Conservation (phyloP, 164 flowering plant genomes). For the Piper longum region DNA sequence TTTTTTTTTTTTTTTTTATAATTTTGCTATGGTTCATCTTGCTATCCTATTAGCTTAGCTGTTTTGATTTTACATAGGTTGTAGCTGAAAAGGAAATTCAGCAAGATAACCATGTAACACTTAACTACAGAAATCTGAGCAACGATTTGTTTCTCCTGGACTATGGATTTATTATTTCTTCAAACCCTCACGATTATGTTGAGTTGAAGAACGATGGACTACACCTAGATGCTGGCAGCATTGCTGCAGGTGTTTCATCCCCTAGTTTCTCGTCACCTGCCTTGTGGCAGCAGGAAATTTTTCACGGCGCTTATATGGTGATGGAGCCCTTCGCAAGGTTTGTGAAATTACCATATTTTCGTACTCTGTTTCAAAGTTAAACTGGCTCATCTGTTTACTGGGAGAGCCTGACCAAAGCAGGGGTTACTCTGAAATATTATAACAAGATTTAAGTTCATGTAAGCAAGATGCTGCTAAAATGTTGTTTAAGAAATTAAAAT, state of each 20-base stretch:
- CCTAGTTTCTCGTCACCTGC: conserved; percentile 72
- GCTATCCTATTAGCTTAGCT: not conserved
- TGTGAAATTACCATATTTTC: not conserved
- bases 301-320: conserved; percentile 52
- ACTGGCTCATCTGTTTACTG: not conserved
- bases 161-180: conserved; percentile 73
- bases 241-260: conserved; percentile 68
- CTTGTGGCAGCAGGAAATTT: conserved; percentile 62
- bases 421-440: not conserved
- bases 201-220: conserved; percentile 81
- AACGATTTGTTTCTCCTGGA: conserved; percentile 82
- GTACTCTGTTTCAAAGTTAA: conserved; percentile 24
- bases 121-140: conserved; percentile 73
- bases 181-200: conserved; percentile 73
- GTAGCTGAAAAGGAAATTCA: conserved; percentile 52
- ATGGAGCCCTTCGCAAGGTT: conserved; percentile 64
- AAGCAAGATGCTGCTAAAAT: no score
- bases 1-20: no score
- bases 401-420: not conserved
- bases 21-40: conserved; percentile 3
- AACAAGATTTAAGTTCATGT: no score
- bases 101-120: conserved; percentile 36
- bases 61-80: conserved; percentile 47
- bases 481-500: not conserved
- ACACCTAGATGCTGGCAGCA: conserved; percentile 83